Evolutionary conservation across 805 yeast species (phyloP).

Genomic region (Starmerella stigmatis): DNA sequence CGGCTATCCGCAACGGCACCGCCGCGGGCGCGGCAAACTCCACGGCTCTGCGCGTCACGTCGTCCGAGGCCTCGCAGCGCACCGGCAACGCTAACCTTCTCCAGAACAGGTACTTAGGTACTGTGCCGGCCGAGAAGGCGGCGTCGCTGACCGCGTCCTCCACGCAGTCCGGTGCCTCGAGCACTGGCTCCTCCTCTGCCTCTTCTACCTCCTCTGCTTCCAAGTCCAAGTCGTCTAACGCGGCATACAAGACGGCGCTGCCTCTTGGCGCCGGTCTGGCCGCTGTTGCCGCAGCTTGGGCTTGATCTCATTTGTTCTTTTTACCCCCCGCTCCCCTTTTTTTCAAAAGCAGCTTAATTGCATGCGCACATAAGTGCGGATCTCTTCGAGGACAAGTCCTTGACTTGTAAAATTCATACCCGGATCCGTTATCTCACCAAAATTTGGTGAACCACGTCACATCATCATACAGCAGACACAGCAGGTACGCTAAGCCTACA

Average conservation of each 20-base stretch:
- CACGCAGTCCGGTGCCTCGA: slow-evolving; percentile 7
- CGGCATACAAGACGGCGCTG: not conserved
- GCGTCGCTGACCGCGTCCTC: slow-evolving; percentile 8
- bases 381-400: too few relatives aligned
- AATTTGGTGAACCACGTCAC: too few relatives aligned
- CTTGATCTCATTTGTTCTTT: too few relatives aligned
- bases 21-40: not conserved
- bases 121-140: slow-evolving; percentile 12
- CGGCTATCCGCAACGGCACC: slow-evolving; percentile 15
- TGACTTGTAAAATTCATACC: too few relatives aligned
- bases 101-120: slow-evolving; percentile 18
- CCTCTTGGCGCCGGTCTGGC: not conserved
- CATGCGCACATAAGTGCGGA: too few relatives aligned
- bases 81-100: slow-evolving; percentile 1
- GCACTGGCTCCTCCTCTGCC: not conserved
- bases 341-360: too few relatives aligned
- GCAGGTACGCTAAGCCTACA: too few relatives aligned
- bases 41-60: not conserved
- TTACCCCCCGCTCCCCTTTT: too few relatives aligned
- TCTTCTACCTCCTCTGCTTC: not conserved
- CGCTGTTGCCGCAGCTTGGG: not conserved
- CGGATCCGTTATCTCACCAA: too few relatives aligned
- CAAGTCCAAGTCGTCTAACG: not conserved
- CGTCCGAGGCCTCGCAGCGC: slow-evolving; percentile 5
- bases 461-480: too few relatives aligned